Evolutionary conservation across 2,329 filamentous ascomycete species (phyloP).

Genomic region (Penicillium sp.): DNA sequence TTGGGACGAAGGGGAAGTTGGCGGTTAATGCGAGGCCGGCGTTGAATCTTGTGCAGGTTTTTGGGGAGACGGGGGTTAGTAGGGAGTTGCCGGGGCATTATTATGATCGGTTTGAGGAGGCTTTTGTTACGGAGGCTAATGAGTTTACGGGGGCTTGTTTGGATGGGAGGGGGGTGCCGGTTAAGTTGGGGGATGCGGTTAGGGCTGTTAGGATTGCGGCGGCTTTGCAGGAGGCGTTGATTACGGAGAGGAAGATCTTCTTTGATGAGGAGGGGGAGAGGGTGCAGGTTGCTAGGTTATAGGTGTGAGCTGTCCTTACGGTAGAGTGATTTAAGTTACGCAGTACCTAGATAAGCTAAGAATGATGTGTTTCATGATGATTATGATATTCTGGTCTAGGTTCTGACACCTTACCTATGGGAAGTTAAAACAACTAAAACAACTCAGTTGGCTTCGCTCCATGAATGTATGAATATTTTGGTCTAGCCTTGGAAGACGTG

Average conservation of each 20-base stretch:
- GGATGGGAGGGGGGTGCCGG: slow-evolving; percentile 53
- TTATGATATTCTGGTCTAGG: too few relatives aligned
- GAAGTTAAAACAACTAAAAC: too few relatives aligned
- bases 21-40: slow-evolving; percentile 59
- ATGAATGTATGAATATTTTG: neutral
- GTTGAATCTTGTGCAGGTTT: slow-evolving; percentile 55
- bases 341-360: neutral
- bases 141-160: slow-evolving; percentile 60
- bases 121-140: slow-evolving; percentile 62
- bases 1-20: slow-evolving; percentile 63
- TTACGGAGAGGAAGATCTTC: slow-evolving; percentile 53
- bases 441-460: neutral
- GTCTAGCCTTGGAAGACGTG: too few relatives aligned
- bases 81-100: slow-evolving; percentile 61
- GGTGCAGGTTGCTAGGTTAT: slow-evolving; percentile 43
- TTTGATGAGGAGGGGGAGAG: slow-evolving; percentile 56
- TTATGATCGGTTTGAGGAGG: slow-evolving; percentile 61
- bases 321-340: neutral
- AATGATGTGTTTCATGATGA: neutral
- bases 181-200: slow-evolving; percentile 57
- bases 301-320: slow-evolving; percentile 8
- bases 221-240: slow-evolving; percentile 56
- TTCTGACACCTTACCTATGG: too few relatives aligned
- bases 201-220: slow-evolving; percentile 57
- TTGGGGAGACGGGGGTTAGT: slow-evolving; percentile 53